These are phyloP conservation scores for Drechslerella stenobrocha DNA, from an alignment of 2,329 filamentous ascomycete species.

Conservation along the genomic window DNA sequence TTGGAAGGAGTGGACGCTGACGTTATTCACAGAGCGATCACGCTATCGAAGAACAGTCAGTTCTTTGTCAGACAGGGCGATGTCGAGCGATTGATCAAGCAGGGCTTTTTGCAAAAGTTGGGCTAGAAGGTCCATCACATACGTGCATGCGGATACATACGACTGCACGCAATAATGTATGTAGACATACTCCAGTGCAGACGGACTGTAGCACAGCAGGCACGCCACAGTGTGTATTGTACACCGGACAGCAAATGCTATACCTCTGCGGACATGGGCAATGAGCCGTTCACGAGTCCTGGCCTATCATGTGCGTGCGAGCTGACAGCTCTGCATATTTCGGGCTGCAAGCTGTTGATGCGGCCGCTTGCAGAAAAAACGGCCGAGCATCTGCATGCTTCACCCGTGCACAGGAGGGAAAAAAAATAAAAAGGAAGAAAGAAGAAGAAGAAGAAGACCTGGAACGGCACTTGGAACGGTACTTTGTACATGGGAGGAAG, in stretches of 20 bases:
- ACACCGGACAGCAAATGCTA: not conserved
- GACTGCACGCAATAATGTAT: not conserved
- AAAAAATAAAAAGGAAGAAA: not conserved
- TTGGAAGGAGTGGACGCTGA: constrained; percentile 48
- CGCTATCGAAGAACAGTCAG: constrained; percentile 95
- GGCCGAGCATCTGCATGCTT: constrained; percentile 4
- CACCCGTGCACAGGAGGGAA: not conserved
- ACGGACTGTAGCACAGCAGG: not conserved
- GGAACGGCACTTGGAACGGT: too few relatives aligned
- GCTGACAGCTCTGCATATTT: constrained; percentile 10
- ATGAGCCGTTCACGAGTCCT: not conserved
- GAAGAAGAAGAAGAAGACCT: not conserved
- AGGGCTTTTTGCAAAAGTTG: constrained; percentile 91
- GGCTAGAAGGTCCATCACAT: constrained; percentile 60
- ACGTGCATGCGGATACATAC: not conserved
- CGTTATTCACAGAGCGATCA: constrained; percentile 71
- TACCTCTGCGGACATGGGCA: not conserved
- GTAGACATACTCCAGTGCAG: not conserved
- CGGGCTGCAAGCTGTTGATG: constrained; percentile 20
- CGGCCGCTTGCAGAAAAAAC: constrained; percentile 23
- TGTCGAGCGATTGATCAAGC: constrained; percentile 88
- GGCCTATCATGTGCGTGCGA: constrained; percentile 6
- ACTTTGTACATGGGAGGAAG: too few relatives aligned
- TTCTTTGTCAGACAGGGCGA: constrained; percentile 96
- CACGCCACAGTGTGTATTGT: too few relatives aligned